These are phyloP conservation scores for Cyclotella sp. DNA, from an alignment of 108 stramenopile species.

Conservation along the genomic window DNA sequence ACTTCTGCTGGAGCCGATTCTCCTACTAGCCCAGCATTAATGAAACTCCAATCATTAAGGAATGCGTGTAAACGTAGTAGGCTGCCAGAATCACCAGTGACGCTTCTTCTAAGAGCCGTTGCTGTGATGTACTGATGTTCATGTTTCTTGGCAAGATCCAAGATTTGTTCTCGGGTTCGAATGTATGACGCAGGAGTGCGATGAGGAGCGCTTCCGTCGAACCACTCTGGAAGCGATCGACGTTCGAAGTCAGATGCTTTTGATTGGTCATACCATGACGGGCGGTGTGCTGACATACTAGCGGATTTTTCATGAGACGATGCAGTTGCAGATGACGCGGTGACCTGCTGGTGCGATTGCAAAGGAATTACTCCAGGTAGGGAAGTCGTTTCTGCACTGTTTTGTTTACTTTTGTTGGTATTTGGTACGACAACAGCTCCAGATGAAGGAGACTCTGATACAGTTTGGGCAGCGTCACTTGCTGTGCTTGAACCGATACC, in stretches of 20 bases:
- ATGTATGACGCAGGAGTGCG: constrained; percentile 70
- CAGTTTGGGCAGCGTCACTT: neutral
- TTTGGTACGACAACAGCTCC: neutral
- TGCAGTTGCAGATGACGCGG: constrained; percentile 57
- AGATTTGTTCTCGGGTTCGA: constrained; percentile 63
- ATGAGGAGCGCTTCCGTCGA: constrained; percentile 78
- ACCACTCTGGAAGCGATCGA: constrained; percentile 84
- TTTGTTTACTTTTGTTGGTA: neutral
- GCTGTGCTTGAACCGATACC: neutral
- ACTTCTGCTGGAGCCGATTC: constrained; percentile 80
- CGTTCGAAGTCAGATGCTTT: constrained; percentile 73
- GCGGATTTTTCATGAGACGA: constrained; percentile 48
- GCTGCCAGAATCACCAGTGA: constrained; percentile 86
- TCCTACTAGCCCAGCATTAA: constrained; percentile 74
- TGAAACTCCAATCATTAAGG: constrained; percentile 66
- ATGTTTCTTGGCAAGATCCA: constrained; percentile 52
- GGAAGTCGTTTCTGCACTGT: neutral
- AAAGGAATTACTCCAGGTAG: constrained; percentile 28
- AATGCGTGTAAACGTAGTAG: constrained; percentile 73
- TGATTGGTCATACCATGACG: constrained; percentile 78
- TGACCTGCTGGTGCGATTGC: constrained; percentile 27
- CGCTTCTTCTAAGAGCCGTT: constrained; percentile 68
- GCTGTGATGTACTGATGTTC: constrained; percentile 70
- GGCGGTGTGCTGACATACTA: constrained; percentile 42
- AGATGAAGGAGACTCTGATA: neutral